These are phyloP conservation scores for Tuctoria greenei DNA, from an alignment of 176 grass and related monocot species.

Conservation along the genomic window DNA sequence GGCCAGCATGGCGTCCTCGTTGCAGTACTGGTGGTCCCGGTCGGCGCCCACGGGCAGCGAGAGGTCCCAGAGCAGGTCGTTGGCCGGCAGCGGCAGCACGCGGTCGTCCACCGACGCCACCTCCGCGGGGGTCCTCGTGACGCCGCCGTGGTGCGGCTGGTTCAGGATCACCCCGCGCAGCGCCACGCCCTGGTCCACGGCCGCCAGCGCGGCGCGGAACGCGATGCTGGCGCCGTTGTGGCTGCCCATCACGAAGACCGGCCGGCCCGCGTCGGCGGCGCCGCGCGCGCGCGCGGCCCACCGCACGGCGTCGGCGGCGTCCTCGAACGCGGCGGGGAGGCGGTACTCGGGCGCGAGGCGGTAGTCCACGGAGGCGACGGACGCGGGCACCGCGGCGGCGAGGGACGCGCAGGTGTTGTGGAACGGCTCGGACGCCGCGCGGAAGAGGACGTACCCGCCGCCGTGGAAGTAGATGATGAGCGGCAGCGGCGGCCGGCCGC, in stretches of 20 bases:
- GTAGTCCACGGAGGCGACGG: slow-evolving; percentile 72
- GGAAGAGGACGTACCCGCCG: slow-evolving; percentile 78
- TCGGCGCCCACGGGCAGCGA: slow-evolving; percentile 59
- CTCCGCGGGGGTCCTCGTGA: slow-evolving; percentile 62
- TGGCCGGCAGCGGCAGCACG: slow-evolving; percentile 62
- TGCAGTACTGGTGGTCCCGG: slow-evolving; percentile 83
- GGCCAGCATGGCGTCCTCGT: slow-evolving; percentile 51
- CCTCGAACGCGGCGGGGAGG: slow-evolving; percentile 74
- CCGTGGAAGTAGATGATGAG: slow-evolving; percentile 75
- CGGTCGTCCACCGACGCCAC: slow-evolving; percentile 52
- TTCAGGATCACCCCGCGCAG: slow-evolving; percentile 65
- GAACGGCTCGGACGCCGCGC: slow-evolving; percentile 57
- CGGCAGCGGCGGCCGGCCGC: slow-evolving; percentile 22
- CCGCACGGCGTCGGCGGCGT: slow-evolving; percentile 65
- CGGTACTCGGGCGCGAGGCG: slow-evolving; percentile 91
- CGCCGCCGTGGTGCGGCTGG: slow-evolving; percentile 74
- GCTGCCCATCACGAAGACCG: slow-evolving; percentile 74
- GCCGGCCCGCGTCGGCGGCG: slow-evolving; percentile 33
- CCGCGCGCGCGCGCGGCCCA: slow-evolving; percentile 47
- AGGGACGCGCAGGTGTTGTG: slow-evolving; percentile 55
- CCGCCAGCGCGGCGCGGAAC: slow-evolving; percentile 62
- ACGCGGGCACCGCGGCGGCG: slow-evolving; percentile 48
- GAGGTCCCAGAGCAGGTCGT: slow-evolving; percentile 92
- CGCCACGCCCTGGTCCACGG: slow-evolving; percentile 33
- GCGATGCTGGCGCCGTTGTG: slow-evolving; percentile 75